Base-by-base conservation (phyloP, 345 rosid species). In the Ailanthus altissimus region DNA sequence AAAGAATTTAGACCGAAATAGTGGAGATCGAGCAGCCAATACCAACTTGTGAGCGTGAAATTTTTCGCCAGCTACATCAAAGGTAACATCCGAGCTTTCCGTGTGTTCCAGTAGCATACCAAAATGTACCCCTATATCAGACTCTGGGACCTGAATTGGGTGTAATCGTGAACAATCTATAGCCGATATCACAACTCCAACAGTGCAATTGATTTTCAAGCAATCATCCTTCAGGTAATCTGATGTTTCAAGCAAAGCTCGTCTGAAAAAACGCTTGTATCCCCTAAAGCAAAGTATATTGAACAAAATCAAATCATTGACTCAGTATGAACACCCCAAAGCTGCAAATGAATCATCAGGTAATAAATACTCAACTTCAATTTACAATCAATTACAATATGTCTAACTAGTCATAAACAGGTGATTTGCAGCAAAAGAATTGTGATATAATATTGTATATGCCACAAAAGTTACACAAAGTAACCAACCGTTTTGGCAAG, bases 241-340 rank as follows among this genome's bases (percentile, higher is more conserved):
- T 2, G 94, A 90, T 13, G 91, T 81, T 74, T 90, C 94, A 40
- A 90, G 91, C 82, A 84, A 46, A 60, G 90, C 51, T 46, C 94
- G 87, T 75, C 94, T 81, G 79, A 78, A 90, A 78, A 87, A 90
- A n/a, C 92, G 89, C 83, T 90, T 90, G 86, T 90, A 90, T 67
- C 94, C 94, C 94, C 94, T 90, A 57, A 12, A 78, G 28, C 50
- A 74, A 67, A 67, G 57, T 18, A 78, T 25, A 78, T 25, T 28
- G 61, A 76, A n/a, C n/a, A n/a, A n/a, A n/a, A n/a, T n/a, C 60
- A 53, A 12, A 51, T 45, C 21, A 67, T 13, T 21, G 71, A 26
- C 59, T 28, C 57, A n/a, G 47, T 23, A 58, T 50, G 38, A 56
- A 56, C 18, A 50, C 20, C 38, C 49, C 49, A 76, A 58, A 18